Base-by-base conservation (phyloP, 257 asterid species). In the Nemophila menziesii region DNA sequence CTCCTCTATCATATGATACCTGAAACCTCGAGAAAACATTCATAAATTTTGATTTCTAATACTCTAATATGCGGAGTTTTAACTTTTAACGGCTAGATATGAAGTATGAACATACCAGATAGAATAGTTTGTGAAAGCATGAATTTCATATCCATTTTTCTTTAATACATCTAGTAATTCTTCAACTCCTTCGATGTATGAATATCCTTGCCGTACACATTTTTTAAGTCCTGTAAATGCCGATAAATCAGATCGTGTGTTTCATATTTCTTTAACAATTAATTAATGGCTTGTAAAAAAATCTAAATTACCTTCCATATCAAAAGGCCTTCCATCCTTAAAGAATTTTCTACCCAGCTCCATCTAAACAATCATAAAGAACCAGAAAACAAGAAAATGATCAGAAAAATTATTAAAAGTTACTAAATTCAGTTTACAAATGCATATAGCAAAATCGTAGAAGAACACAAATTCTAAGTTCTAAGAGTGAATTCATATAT, bases 1-100 rank as follows among this genome's bases (percentile, higher is more conserved):
- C n/a, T 83, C 86, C 65, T 87, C 97, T 45, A 87, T 79, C 57
- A 87, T 78, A 56, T 65, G 64, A 57, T 75, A 87, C 97, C 95
- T 87, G 71, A 61, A 34, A 29, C 8, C 22, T 23, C 38, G 43
- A 49, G 53, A 11, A 55, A 34, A 38, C 43, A 48, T 2, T 29
- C 12, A 29, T 29, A 7, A 7, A 7, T 26, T 26, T 26, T 26
- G 33, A 10, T 43, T 40, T 62, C 29, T 22, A 45, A 42, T 13
- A 20, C 27, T 40, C 55, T 36, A 48, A 38, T 42, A 52, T 43
- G 38, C 51, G 24, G 22, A 13, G 36, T 37, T 9, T 34, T n/a
- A n/a, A n/a, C n/a, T n/a, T n/a, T n/a, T n/a, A n/a, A n/a, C n/a
- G n/a, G n/a, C 16, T 54, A 19, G 51, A 48, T 29, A 29, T 27